Evolutionary conservation across 805 yeast genomes (phyloP).

Genomic region (Blastobotrys mokoenaii): DNA sequence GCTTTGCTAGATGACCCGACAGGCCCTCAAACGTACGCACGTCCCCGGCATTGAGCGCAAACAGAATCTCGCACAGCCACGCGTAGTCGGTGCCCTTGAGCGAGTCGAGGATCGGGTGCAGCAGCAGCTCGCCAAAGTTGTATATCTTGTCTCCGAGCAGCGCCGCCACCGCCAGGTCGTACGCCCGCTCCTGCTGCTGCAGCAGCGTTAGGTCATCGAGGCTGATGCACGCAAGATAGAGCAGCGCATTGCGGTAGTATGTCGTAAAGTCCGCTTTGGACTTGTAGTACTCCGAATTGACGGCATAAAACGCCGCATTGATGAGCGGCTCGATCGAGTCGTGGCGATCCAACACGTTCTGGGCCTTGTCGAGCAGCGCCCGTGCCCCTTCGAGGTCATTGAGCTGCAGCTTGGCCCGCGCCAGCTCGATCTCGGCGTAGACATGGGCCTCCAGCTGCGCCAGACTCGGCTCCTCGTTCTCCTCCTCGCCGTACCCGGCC

Average conservation of each 20-base stretch:
- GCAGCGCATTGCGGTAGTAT: slow-evolving; percentile 71
- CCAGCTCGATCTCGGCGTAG: slow-evolving; percentile 61
- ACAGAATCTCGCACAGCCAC: slow-evolving; percentile 68
- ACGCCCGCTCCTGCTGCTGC: slow-evolving; percentile 46
- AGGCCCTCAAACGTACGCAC: slow-evolving; percentile 52
- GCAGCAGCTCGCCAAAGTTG: slow-evolving; percentile 89
- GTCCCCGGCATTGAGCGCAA: slow-evolving; percentile 71
- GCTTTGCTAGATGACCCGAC: slow-evolving; percentile 33
- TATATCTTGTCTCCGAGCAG: slow-evolving; percentile 84
- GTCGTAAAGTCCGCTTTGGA: slow-evolving; percentile 68
- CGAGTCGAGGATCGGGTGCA: slow-evolving; percentile 69
- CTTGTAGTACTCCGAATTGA: slow-evolving; percentile 69
- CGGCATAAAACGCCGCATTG: slow-evolving; percentile 74
- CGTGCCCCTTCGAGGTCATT: slow-evolving; percentile 53
- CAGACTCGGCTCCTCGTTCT: too few species aligned
- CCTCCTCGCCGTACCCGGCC: too few species aligned
- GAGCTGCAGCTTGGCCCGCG: slow-evolving; percentile 56
- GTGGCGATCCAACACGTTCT: slow-evolving; percentile 46
- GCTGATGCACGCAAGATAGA: slow-evolving; percentile 71
- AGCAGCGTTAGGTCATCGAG: slow-evolving; percentile 32
- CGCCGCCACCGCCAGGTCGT: slow-evolving; percentile 79
- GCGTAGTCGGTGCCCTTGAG: slow-evolving; percentile 42
- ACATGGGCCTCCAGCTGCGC: slow-evolving; percentile 40
- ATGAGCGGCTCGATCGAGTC: slow-evolving; percentile 54
- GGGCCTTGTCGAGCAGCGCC: slow-evolving; percentile 55